A percentile compares a stretch with the other conserved stretches of the same genome.
Conservation (phyloP, 345 rosid species). For the Acer negundo region DNA sequence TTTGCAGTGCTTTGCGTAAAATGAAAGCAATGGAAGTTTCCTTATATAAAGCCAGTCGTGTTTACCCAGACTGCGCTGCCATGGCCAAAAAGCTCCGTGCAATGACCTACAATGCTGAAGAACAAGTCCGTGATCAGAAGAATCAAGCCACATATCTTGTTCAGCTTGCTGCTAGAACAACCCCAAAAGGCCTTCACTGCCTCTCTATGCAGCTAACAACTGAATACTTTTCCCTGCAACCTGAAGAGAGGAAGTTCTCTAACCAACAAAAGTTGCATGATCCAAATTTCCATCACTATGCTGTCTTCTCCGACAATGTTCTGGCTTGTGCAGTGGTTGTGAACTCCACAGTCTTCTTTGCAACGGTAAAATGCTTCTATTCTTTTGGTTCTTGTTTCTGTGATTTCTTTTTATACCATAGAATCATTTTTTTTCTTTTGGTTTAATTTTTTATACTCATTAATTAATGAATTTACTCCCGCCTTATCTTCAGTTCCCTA, state of each 20-base stretch:
- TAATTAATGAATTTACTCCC: slow-evolving; percentile 1
- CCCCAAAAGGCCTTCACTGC: slow-evolving; percentile 94
- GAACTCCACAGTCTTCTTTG: slow-evolving; percentile 68
- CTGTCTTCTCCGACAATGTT: slow-evolving; percentile 83
- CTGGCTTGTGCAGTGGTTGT: slow-evolving; percentile 88
- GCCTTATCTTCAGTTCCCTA: background rate
- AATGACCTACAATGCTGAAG: slow-evolving; percentile 74
- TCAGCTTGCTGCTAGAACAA: slow-evolving; percentile 86
- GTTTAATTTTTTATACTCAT: background rate
- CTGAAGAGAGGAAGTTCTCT: slow-evolving; percentile 71
- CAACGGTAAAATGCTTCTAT: slow-evolving; percentile 52
- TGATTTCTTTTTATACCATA: background rate
- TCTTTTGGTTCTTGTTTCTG: background rate
- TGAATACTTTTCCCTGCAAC: slow-evolving; percentile 62
- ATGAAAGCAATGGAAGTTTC: slow-evolving; percentile 60
- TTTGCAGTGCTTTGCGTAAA: slow-evolving; percentile 68
- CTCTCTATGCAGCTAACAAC: slow-evolving; percentile 86
- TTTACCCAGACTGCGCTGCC: slow-evolving; percentile 64
- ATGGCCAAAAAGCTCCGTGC: slow-evolving; percentile 75
- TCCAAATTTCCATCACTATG: slow-evolving; percentile 67
- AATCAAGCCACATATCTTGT: slow-evolving; percentile 65
- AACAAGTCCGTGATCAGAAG: slow-evolving; percentile 67
- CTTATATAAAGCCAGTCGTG: slow-evolving; percentile 57
- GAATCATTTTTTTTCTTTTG: background rate
- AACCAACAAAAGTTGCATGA: slow-evolving; percentile 54